Evolutionary conservation across 805 yeast species (phyloP).

Genomic region (Myxozyma monticola): DNA sequence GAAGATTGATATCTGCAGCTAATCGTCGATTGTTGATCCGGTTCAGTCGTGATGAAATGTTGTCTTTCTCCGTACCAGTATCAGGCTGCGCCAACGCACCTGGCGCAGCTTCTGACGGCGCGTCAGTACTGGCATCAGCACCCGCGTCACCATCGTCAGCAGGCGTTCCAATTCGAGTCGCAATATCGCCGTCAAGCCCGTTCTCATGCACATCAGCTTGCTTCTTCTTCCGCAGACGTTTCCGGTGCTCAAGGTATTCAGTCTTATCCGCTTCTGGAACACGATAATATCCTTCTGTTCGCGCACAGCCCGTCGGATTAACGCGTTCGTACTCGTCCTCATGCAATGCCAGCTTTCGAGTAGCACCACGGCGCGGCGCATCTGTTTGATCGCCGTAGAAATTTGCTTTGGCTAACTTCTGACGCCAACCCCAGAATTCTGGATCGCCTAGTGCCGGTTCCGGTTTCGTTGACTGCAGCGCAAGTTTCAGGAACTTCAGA

Average conservation of each 20-base stretch:
- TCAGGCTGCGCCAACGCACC: slow-evolving; percentile 15
- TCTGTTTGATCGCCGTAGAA: slow-evolving; percentile 12
- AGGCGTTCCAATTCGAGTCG: slow-evolving; percentile 15
- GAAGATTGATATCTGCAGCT: slow-evolving; percentile 85
- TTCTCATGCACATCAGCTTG: slow-evolving; percentile 66
- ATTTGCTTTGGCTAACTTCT: slow-evolving; percentile 39
- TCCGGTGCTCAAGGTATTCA: slow-evolving; percentile 79
- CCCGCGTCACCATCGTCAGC: slow-evolving; percentile 14
- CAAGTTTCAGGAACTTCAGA: slow-evolving; percentile 50
- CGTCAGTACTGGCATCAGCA: neutral
- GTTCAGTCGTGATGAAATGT: slow-evolving; percentile 65
- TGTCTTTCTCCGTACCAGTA: slow-evolving; percentile 30
- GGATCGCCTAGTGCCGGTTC: slow-evolving; percentile 38
- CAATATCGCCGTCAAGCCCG: slow-evolving; percentile 33
- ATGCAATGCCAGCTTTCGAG: slow-evolving; percentile 19
- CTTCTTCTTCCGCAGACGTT: slow-evolving; percentile 37
- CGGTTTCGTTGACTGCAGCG: slow-evolving; percentile 40
- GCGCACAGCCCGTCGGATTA: slow-evolving; percentile 59
- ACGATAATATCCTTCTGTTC: slow-evolving; percentile 71
- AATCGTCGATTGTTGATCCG: slow-evolving; percentile 84
- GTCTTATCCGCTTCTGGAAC: slow-evolving; percentile 71
- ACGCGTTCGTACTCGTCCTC: slow-evolving; percentile 43
- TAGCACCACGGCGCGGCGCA: slow-evolving; percentile 12
- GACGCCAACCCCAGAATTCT: slow-evolving; percentile 70
- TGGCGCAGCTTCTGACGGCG: neutral